Evolutionary conservation across 192 early-diverging fungal genomes (phyloP).

Genomic region (Umbelopsis vinacea): DNA sequence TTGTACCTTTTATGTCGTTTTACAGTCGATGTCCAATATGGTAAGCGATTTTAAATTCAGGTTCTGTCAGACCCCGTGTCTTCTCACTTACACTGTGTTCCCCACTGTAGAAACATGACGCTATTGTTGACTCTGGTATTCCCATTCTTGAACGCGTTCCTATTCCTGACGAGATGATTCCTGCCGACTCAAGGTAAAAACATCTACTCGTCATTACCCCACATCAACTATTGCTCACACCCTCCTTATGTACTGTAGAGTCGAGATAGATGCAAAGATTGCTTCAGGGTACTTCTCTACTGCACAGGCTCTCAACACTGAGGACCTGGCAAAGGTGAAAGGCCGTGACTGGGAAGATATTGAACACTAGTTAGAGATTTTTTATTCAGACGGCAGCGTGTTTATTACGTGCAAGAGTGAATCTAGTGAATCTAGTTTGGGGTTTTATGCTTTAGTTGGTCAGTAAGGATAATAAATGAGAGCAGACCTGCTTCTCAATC

Average conservation of each 20-base stretch:
- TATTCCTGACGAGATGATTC: slow-evolving; percentile 89
- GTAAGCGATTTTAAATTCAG: slow-evolving; percentile 19
- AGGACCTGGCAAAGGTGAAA: slow-evolving; percentile 69
- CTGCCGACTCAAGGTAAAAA: slow-evolving; percentile 70
- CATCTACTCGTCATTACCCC: not conserved
- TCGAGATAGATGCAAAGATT: slow-evolving; percentile 97
- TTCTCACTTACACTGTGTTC: not conserved
- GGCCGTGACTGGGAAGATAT: slow-evolving; percentile 87
- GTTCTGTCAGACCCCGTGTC: not conserved
- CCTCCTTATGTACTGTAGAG: slow-evolving; percentile 34
- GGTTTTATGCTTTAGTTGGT: not conserved
- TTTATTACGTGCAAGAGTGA: no score
- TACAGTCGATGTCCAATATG: slow-evolving; percentile 77
- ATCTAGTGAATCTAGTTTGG: not conserved
- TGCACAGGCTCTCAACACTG: slow-evolving; percentile 57
- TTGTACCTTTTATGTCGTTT: slow-evolving; percentile 26
- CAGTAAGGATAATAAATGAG: no score
- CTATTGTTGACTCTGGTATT: slow-evolving; percentile 86
- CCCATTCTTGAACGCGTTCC: slow-evolving; percentile 86
- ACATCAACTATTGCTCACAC: no score
- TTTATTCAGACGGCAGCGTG: not conserved
- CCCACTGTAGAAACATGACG: slow-evolving; percentile 80
- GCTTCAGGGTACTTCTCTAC: slow-evolving; percentile 94
- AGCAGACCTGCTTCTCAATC: no score
- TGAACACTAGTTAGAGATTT: slow-evolving; percentile 41